These are phyloP conservation scores for Sporothrix brasiliensis DNA, from an alignment of 2,329 filamentous ascomycete genomes.

Conservation along the genomic window DNA sequence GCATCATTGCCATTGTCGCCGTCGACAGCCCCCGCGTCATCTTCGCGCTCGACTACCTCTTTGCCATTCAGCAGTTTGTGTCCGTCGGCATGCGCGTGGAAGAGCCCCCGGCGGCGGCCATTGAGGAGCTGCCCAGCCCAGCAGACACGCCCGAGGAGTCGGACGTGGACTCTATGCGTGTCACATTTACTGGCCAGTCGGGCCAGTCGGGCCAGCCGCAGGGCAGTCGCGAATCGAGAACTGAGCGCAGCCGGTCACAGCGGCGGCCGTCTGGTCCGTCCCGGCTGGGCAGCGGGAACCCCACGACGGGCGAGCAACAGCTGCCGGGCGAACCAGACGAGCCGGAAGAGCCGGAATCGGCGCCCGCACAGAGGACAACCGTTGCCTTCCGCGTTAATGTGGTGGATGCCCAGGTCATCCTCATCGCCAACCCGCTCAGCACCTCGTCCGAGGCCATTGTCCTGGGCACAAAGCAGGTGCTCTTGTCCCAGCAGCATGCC, in stretches of 20 bases:
- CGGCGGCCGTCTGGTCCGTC: neutral
- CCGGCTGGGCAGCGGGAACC: neutral
- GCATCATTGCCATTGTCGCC: slow-evolving; percentile 86
- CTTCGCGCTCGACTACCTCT: slow-evolving; percentile 92
- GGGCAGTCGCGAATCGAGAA: slow-evolving; percentile 8
- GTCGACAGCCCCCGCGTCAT: slow-evolving; percentile 95
- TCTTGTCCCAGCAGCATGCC: slow-evolving; percentile 91
- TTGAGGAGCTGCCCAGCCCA: slow-evolving; percentile 56
- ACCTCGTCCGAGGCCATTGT: slow-evolving; percentile 94
- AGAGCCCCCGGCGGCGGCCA: slow-evolving; percentile 48
- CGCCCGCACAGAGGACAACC: slow-evolving; percentile 59
- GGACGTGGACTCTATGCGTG: slow-evolving; percentile 61
- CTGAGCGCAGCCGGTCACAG: slow-evolving; percentile 1
- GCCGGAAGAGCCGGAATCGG: slow-evolving; percentile 2
- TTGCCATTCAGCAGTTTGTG: slow-evolving; percentile 83
- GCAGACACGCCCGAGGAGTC: slow-evolving; percentile 62
- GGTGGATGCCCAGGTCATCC: slow-evolving; percentile 92
- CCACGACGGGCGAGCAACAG: neutral
- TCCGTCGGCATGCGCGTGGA: slow-evolving; percentile 69
- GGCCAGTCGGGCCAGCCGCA: slow-evolving; percentile 40
- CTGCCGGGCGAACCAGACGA: slow-evolving; percentile 22
- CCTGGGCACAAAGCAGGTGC: slow-evolving; percentile 86
- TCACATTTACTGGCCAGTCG: slow-evolving; percentile 47
- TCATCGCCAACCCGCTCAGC: slow-evolving; percentile 92
- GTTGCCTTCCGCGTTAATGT: slow-evolving; percentile 90